A percentile compares a stretch with the other conserved stretches of the same genome.
Evolutionary conservation across 31 red algal species (phyloP).

Genomic region (Asparagopsis taxiformis): DNA sequence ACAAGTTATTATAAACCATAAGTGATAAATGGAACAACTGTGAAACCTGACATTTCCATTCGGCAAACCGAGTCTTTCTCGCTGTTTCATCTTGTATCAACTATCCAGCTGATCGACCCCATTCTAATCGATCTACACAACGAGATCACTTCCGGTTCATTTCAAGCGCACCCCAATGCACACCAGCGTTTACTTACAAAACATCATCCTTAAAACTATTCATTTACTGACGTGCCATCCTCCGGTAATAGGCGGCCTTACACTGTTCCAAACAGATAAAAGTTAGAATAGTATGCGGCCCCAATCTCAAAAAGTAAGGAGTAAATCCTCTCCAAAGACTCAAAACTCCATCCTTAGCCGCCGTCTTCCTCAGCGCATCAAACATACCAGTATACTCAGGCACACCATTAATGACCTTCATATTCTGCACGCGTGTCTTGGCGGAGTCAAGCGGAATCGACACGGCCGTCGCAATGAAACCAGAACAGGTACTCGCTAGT

Average conservation of each 20-base stretch:
- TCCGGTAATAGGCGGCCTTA: slow-evolving; percentile 66
- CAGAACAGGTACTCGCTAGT: slow-evolving; percentile 54
- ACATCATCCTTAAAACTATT: not conserved
- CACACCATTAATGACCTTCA: slow-evolving; percentile 79
- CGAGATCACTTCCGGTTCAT: too few species aligned
- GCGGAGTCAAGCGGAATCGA: slow-evolving; percentile 92
- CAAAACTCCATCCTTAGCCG: slow-evolving; percentile 74
- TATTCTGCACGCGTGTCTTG: slow-evolving; percentile 96
- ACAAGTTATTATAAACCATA: too few species aligned
- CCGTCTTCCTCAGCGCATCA: slow-evolving; percentile 82
- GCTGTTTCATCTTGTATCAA: too few species aligned
- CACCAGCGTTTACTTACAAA: too few species aligned
- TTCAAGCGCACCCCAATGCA: too few species aligned
- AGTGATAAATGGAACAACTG: too few species aligned
- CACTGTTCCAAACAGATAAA: slow-evolving; percentile 95
- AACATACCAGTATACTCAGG: slow-evolving; percentile 85
- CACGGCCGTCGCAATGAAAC: slow-evolving; percentile 72
- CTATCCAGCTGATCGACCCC: too few species aligned
- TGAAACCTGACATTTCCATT: too few species aligned
- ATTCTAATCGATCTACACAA: too few species aligned
- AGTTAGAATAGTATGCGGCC: slow-evolving; percentile 93
- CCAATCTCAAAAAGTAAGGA: slow-evolving; percentile 93
- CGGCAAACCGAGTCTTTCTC: too few species aligned
- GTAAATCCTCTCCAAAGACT: slow-evolving; percentile 96
- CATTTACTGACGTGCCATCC: not conserved